Evolutionary conservation across 352 stramenopile genomes (phyloP).

Genomic region (Thraustotheca clavata): DNA sequence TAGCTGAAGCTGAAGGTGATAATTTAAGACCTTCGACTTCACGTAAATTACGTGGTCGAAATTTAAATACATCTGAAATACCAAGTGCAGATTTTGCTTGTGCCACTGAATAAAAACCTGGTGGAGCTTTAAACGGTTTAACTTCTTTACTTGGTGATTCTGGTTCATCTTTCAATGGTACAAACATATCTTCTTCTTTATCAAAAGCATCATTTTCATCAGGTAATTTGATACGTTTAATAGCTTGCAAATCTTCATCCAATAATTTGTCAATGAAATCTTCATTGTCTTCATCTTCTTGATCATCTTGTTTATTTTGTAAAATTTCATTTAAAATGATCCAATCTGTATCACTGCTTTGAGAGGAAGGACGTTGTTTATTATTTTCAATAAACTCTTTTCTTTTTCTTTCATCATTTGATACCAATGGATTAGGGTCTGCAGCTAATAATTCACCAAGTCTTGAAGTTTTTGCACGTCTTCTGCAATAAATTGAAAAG

Average conservation of each 20-base stretch:
- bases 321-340: neutral
- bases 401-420: neutral
- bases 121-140: neutral
- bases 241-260: constrained; percentile 2
- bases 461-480: neutral
- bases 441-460: neutral
- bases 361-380: neutral
- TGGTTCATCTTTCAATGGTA: too few species aligned
- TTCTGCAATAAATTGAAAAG: constrained; percentile 7
- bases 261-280: too few species aligned
- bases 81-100: neutral
- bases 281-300: too few species aligned
- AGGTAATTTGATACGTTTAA: neutral
- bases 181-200: too few species aligned
- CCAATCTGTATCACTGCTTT: neutral
- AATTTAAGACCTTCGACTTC: neutral
- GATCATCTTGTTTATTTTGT: too few species aligned
- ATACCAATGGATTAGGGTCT: neutral
- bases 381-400: neutral
- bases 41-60: neutral
- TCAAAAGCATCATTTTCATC: too few species aligned
- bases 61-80: constrained; percentile 3
- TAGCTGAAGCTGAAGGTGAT: neutral
- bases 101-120: neutral
- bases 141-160: neutral